Conservation (phyloP, 768 basidiomycete genomes). For the Punctularia strigosozonata region DNA sequence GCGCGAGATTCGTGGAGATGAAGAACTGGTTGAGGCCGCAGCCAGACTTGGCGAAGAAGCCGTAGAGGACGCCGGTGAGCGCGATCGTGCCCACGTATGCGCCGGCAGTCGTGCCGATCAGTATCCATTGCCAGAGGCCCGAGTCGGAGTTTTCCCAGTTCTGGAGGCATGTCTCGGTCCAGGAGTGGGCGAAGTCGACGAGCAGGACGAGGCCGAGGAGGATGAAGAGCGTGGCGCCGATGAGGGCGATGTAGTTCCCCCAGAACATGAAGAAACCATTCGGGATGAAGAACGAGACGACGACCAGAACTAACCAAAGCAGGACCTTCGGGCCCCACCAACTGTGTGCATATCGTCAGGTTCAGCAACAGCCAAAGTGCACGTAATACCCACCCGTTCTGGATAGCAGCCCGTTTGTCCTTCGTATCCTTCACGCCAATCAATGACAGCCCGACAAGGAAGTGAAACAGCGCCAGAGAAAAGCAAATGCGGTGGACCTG, state of each 20-base stretch:
- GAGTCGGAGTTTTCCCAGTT: constrained; percentile 88
- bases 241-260: constrained; percentile 85
- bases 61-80: constrained; percentile 81
- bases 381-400: constrained; percentile 68
- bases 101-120: constrained; percentile 83
- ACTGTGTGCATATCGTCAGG: no score
- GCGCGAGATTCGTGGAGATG: constrained; percentile 85
- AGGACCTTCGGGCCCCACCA: constrained; percentile 99
- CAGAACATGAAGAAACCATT: constrained; percentile 98
- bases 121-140: constrained; percentile 91
- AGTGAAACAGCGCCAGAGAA: constrained; percentile 81
- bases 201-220: constrained; percentile 94
- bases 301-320: constrained; percentile 74
- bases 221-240: constrained; percentile 92
- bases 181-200: constrained; percentile 97
- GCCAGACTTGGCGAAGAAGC: constrained; percentile 78
- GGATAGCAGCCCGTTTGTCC: constrained; percentile 87
- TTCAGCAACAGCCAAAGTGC: not conserved
- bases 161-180: constrained; percentile 94
- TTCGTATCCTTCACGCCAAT: constrained; percentile 84
- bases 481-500: constrained; percentile 96
- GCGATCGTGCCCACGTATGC: constrained; percentile 81
- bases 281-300: constrained; percentile 86
- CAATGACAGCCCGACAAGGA: constrained; percentile 65
- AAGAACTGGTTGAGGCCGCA: constrained; percentile 95